Evolutionary conservation across 139 green algal genomes (phyloP).

Genomic region (Tetraselmis striata): DNA sequence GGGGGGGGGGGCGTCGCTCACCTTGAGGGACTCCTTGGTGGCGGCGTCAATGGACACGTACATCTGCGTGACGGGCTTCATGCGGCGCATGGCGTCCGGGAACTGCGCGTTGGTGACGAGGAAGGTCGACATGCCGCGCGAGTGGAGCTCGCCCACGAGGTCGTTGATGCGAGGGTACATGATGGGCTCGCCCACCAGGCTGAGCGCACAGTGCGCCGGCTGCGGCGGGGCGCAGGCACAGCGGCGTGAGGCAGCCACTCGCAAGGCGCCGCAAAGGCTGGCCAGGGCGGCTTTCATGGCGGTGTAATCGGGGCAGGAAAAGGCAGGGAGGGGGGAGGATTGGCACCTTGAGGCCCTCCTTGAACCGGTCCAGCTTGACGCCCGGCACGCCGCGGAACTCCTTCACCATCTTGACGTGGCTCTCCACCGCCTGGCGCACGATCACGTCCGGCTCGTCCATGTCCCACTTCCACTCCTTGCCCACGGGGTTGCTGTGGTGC

Average conservation of each 20-base stretch:
- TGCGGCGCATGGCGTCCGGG: slow-evolving; percentile 53
- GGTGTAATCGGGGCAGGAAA: too few relatives aligned
- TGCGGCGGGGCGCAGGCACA: too few relatives aligned
- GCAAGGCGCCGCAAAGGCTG: too few relatives aligned
- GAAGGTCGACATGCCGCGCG: slow-evolving; percentile 67
- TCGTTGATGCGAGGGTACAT: slow-evolving; percentile 84
- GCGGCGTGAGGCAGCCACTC: too few relatives aligned
- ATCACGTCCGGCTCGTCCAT: slow-evolving; percentile 62
- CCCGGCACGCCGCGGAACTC: slow-evolving; percentile 70
- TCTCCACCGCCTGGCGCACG: slow-evolving; percentile 46
- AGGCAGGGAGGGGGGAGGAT: too few relatives aligned
- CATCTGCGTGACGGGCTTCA: slow-evolving; percentile 73
- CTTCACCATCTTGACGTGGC: slow-evolving; percentile 64
- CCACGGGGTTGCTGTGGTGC: slow-evolving; percentile 67
- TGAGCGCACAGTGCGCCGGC: slow-evolving; percentile 67
- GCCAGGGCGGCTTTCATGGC: too few relatives aligned
- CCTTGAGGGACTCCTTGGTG: slow-evolving; percentile 74
- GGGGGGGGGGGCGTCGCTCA: too few relatives aligned
- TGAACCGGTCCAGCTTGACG: slow-evolving; percentile 46
- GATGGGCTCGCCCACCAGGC: slow-evolving; percentile 79
- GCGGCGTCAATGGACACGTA: slow-evolving; percentile 80
- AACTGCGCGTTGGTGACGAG: slow-evolving; percentile 80
- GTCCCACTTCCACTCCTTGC: slow-evolving; percentile 68
- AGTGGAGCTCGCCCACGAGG: slow-evolving; percentile 61
- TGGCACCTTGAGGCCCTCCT: slow-evolving; percentile 51